Evolutionary conservation across 2,329 filamentous ascomycete genomes (phyloP).

Genomic region (Fusarium subtropicale): DNA sequence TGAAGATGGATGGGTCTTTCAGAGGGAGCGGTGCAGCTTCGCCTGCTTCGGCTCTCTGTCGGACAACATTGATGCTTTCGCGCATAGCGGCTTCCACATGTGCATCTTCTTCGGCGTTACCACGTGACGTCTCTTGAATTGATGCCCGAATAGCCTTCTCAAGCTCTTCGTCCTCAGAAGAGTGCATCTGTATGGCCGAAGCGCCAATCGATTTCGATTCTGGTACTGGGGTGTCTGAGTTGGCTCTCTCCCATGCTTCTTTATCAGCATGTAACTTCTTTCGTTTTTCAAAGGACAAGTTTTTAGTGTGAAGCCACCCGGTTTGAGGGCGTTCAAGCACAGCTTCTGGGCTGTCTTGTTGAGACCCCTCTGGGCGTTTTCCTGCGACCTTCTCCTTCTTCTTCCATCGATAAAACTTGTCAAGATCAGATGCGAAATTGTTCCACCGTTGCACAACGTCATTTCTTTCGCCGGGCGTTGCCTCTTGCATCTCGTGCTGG

Average conservation of each 20-base stretch:
- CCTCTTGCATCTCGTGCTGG: slow-evolving; percentile 69
- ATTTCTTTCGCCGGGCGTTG: slow-evolving; percentile 68
- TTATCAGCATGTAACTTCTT: slow-evolving; percentile 63
- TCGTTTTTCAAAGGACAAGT: slow-evolving; percentile 62
- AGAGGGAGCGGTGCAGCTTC: slow-evolving; percentile 42
- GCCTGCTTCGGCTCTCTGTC: slow-evolving; percentile 46
- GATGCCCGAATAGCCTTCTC: slow-evolving; percentile 78
- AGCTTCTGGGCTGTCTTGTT: slow-evolving; percentile 29
- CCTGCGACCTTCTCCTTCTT: slow-evolving; percentile 57
- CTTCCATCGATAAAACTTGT: slow-evolving; percentile 67
- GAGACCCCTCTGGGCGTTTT: slow-evolving; percentile 46
- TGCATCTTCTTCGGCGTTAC: slow-evolving; percentile 76
- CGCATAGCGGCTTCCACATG: slow-evolving; percentile 79
- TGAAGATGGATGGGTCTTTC: slow-evolving; percentile 51
- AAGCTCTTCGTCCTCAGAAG: slow-evolving; percentile 67
- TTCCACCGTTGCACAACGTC: slow-evolving; percentile 76
- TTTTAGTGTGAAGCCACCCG: slow-evolving; percentile 63
- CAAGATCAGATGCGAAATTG: slow-evolving; percentile 68
- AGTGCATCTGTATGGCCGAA: slow-evolving; percentile 18
- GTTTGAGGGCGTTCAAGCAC: slow-evolving; percentile 51
- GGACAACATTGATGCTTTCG: slow-evolving; percentile 72
- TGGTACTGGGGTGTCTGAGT: slow-evolving; percentile 30
- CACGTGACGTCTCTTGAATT: slow-evolving; percentile 76
- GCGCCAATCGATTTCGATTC: slow-evolving; percentile 25
- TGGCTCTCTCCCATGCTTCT: slow-evolving; percentile 56